Base-by-base conservation (phyloP, 768 basidiomycete species). In the Tylopilus felleus region DNA sequence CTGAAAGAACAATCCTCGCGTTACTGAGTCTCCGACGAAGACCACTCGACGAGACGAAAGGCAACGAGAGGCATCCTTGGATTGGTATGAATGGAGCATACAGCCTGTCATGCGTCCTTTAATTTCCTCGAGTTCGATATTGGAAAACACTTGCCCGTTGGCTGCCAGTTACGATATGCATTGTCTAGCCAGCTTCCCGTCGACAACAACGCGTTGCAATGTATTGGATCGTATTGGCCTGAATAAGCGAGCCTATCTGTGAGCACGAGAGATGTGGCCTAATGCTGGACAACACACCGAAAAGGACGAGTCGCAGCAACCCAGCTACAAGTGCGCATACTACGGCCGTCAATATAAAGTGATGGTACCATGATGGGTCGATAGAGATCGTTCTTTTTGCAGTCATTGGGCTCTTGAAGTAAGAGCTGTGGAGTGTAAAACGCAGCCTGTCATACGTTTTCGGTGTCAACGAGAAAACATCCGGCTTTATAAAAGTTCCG, bases 21-120 rank as follows among this genome's bases (percentile, higher is more conserved):
- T 87, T 31, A 88, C 82, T 17, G 91, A 94, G 68, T 97, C 93
- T 19, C 93, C 93, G 39, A 90, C 73, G 65, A 96, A 96, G 38
- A 88, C 75, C 35, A 93, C 72, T 8, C 78, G 80, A 58, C 80
- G 75, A 5, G 78, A 77, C n/a, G 70, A 67, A 21, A 90, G 69
- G 63, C 90, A 92, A 14, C 65, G 62, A 8, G 73, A 65, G 27
- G 76, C 76, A 48, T 90, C 83, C 8, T 71, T 72, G 5, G 81
- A 68, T 47, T 75, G 74, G 67, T 93, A 91, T 29, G 74, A 64
- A 67, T 87, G 73, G 44, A 90, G 77, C 82, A 93, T 91, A 66
- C 93, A 95, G 27, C 90, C 90, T 93, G 60, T 44, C 48, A 47
- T 19, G 59, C 49, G 42, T 41, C 39, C 39, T 49, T 36, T 40